phyloP scores from a whole-genome alignment of 129 eudicot genomes.

The Chrysanthemum seticuspe region DNA sequence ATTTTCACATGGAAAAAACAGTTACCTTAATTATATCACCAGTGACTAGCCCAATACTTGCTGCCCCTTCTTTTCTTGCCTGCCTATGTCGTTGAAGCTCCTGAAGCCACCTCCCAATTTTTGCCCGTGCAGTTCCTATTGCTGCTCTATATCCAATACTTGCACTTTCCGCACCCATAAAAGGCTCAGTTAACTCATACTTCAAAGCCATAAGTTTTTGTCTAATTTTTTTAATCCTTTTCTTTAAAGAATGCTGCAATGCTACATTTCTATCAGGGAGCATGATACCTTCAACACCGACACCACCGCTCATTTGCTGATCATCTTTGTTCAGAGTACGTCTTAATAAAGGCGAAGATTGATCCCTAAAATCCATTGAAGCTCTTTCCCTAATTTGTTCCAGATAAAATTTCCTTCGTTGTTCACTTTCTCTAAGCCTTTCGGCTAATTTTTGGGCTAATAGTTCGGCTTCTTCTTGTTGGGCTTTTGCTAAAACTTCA shows the following conservation, averaged over 20 bases:
- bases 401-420: slow-evolving; percentile 82
- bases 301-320: slow-evolving; percentile 38
- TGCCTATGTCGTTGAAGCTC: slow-evolving; percentile 89
- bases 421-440: slow-evolving; percentile 94
- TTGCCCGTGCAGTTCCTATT: slow-evolving; percentile 83
- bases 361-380: slow-evolving; percentile 96
- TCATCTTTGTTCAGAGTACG: slow-evolving; percentile 64
- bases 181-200: slow-evolving; percentile 66
- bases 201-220: slow-evolving; percentile 91
- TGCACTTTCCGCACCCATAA: slow-evolving; percentile 58
- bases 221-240: slow-evolving; percentile 77
- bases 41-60: slow-evolving; percentile 80
- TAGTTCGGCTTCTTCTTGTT: slow-evolving; percentile 93
- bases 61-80: slow-evolving; percentile 95
- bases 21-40: slow-evolving; percentile 91
- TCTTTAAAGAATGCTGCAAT: slow-evolving; percentile 54
- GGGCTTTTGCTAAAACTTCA: slow-evolving; percentile 88
- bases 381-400: slow-evolving; percentile 96
- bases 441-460: slow-evolving; percentile 92
- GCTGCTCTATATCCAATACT: slow-evolving; percentile 90
- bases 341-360: slow-evolving; percentile 76
- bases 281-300: slow-evolving; percentile 33
- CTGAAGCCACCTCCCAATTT: slow-evolving; percentile 94
- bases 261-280: slow-evolving; percentile 36
- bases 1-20: not conserved